Evolutionary conservation across 345 rosid genomes (phyloP).

Genomic region (Orychophragmus violaceus): DNA sequence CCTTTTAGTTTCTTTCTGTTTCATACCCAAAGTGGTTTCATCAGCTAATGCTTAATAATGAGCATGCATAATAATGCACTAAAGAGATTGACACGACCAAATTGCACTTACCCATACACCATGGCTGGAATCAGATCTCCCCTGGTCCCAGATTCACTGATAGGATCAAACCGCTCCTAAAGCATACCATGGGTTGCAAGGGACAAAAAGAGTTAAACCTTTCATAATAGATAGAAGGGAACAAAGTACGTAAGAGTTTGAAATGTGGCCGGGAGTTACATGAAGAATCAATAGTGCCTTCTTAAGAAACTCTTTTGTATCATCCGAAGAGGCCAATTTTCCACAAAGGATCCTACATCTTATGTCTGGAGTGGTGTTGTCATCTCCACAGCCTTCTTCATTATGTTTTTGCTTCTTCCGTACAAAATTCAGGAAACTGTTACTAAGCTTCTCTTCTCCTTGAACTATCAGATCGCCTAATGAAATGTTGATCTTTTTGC

Average conservation of each 20-base stretch:
- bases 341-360: conserved; percentile 88
- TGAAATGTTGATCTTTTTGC: conserved; percentile 46
- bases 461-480: conserved; percentile 44
- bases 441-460: conserved; percentile 78
- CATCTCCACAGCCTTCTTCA: conserved; percentile 34
- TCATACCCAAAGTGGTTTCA: conserved; percentile 14
- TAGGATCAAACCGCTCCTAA: conserved; percentile 89
- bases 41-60: neutral
- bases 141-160: conserved; percentile 48
- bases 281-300: conserved; percentile 71
- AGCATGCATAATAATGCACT: neutral
- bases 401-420: conserved; percentile 33
- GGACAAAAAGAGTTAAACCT: conserved; percentile 8
- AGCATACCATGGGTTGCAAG: conserved; percentile 8
- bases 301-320: conserved; percentile 45
- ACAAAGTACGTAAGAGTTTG: neutral
- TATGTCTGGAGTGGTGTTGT: conserved; percentile 40
- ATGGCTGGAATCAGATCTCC: conserved; percentile 80
- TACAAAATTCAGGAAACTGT: conserved; percentile 41
- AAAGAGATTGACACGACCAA: neutral
- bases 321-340: conserved; percentile 45
- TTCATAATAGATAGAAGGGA: neutral
- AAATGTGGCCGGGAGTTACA: conserved; percentile 38
- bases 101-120: conserved; percentile 68
- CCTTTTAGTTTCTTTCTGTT: conserved; percentile 50